Conservation (phyloP, 2,329 filamentous ascomycete genomes). For the Fusarium nematophilum region DNA sequence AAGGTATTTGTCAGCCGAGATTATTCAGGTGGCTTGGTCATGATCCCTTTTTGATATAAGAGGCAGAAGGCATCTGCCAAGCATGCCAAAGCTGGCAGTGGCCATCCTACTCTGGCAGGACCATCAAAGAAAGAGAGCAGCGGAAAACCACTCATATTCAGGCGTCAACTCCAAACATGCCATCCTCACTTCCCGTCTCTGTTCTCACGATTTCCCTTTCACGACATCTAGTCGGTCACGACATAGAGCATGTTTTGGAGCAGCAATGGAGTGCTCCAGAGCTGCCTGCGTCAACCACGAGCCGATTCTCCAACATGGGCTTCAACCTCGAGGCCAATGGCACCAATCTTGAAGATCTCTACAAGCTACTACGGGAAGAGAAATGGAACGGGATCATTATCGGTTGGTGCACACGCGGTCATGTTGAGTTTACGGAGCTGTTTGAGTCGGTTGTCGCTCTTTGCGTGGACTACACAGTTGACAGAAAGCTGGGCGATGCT, state of each 20-base stretch:
- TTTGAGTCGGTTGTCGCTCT: neutral
- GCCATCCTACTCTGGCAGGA: no score
- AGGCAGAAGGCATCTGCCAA: no score
- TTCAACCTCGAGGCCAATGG: constrained; percentile 13
- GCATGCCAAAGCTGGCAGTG: no score
- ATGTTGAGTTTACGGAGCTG: constrained; percentile 16
- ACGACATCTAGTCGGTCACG: neutral
- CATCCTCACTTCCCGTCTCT: neutral
- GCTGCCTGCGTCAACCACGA: neutral
- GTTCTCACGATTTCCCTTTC: constrained; percentile 17
- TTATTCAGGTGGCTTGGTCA: no score
- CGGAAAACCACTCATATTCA: no score
- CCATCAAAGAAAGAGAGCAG: no score
- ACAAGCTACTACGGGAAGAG: fast-evolving
- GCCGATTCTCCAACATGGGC: constrained; percentile 9
- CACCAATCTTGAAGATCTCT: neutral
- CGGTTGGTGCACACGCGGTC: constrained; percentile 15
- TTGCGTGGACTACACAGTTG: constrained; percentile 1
- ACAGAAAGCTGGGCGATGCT: neutral
- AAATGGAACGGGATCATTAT: constrained; percentile 7
- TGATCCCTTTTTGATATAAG: no score
- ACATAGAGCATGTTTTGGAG: neutral
- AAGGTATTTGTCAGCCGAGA: no score
- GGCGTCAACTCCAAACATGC: neutral
- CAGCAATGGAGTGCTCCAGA: constrained; percentile 16